Evolutionary conservation across 495 filamentous ascomycete genomes (phyloP), one percentile per base, ranked within the genome.

Genomic region (Podospora bellae-mahoneyi): DNA sequence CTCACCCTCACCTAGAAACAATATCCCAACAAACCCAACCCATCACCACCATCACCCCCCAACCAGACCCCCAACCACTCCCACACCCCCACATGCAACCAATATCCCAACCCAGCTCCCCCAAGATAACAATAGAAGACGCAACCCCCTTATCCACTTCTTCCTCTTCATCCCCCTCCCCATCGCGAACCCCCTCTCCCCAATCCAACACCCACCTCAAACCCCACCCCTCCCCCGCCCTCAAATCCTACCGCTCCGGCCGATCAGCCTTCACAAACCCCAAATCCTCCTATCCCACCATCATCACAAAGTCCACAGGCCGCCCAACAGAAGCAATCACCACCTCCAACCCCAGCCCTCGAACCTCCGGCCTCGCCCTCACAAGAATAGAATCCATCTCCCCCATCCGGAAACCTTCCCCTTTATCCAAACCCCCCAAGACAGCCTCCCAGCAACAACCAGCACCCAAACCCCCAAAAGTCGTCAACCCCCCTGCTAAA

Each of bases 251-350:
- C 62, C 57, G 7, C 28, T 27, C 32, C 44, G 53, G 32, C 30
- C 10, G 16, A 0, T 54, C 1, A 10, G 34, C 48, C 59, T 48
- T 56, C 16, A 44, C 57, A 9, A 68, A 66, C 0, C 69, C 69
- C 16, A 68, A 68, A 32, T 65, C 28, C 60, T 71, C 69, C 5
- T 71, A 64, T 63, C 66, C 66, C 18, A 71, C 66, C 6, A 68
- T 71, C 54, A 27, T 66, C 4, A 71, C 69, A 18, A 66, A 65
- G 5, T 71, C 69, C n/a, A 71, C 69, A 10, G 66, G 69, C 63
- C 5, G 55, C 1, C 69, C 63, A 27, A 68, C 69, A 32, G 60
- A 66, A 15, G 66, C 27, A 16, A 30, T 64, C 30, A 59, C 66
- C n/a, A 34, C 66, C 16, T 71, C 66, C 20, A 66, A 63, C 63